Base-by-base conservation (phyloP, 2,329 filamentous ascomycete genomes). In the Fusarium papillatum region DNA sequence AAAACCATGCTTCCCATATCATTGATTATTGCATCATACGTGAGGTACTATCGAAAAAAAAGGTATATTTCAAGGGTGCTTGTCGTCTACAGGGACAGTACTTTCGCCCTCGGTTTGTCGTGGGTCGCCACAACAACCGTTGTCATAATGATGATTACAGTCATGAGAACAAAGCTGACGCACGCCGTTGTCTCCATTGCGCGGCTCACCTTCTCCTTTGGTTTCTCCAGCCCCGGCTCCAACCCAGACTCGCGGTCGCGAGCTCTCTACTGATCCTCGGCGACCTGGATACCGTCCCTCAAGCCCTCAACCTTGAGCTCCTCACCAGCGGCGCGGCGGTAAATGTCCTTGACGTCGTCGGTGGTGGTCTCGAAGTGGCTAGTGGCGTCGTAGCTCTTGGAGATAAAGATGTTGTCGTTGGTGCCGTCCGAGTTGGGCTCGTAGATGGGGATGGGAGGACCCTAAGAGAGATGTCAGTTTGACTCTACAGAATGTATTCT, bases 321-420 rank as follows among this genome's bases (percentile, higher is more conserved):
- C 84, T 97, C 92, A 67, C 95, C 95, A 73, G 93, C 92, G 78
- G 93, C 94, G 80, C 97, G 93, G 79, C 88, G 90, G 88, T 98
- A 99, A 80, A 99, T 95, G 84, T 98, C 95, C 87, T 93, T 94
- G 82, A 99, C 96, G 85, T 99, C 96, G 84, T 98, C 97, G 87
- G 90, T 91, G 59, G 88, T 90, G 41, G 95, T 98, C 91, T 99
- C 97, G 82, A 99, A 99, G 89, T 99, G 97, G 84, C 95, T 98
- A 76, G 95, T 97, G 65, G 97, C 95, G 82, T 99, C 97, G 86
- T 99, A 99, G 88, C 95, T 98, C 92, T 97, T 98, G 81, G 95
- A 98, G 84, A 99, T 95, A 88, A 95, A 99, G 85, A 99, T 93
- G 86, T 96, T 96, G 88, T 98, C 96, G 79, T 93, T 94, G 79